These are phyloP conservation scores for Elsinoe necatrix DNA, from an alignment of 2,329 filamentous ascomycete species.

Conservation along the genomic window DNA sequence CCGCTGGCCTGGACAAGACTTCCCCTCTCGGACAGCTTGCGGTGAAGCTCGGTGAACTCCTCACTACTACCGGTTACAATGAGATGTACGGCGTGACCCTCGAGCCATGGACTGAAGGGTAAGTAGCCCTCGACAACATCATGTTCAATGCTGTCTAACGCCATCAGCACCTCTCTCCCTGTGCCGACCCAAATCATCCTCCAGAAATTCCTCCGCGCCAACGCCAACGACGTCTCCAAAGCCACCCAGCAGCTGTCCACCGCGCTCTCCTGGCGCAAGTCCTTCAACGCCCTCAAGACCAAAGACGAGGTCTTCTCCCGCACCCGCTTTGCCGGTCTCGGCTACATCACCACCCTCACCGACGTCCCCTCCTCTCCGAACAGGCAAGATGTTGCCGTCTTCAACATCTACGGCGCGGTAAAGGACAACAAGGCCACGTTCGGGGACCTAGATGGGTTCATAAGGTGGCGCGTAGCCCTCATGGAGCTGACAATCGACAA, in stretches of 20 bases:
- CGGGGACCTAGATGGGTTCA: slow-evolving; percentile 75
- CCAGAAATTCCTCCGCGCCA: slow-evolving; percentile 90
- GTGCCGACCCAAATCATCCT: slow-evolving; percentile 75
- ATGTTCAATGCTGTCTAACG: slow-evolving; percentile 19
- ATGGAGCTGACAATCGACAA: slow-evolving; percentile 80
- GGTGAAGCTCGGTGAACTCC: slow-evolving; percentile 47
- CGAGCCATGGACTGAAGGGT: slow-evolving; percentile 23
- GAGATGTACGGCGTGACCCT: slow-evolving; percentile 87
- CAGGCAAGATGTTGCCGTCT: slow-evolving; percentile 64
- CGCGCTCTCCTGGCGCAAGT: slow-evolving; percentile 75
- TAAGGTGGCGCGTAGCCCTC: slow-evolving; percentile 79
- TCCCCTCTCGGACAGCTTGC: slow-evolving; percentile 10
- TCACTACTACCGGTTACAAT: slow-evolving; percentile 50
- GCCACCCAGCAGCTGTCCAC: slow-evolving; percentile 70
- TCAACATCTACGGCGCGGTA: slow-evolving; percentile 87
- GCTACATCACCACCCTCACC: slow-evolving; percentile 68
- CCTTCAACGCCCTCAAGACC: slow-evolving; percentile 61
- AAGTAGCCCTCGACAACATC: slow-evolving; percentile 28
- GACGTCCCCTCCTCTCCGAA: slow-evolving; percentile 44
- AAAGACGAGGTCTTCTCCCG: slow-evolving; percentile 54
- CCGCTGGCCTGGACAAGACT: neutral
- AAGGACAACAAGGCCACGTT: slow-evolving; percentile 76
- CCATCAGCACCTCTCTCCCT: slow-evolving; percentile 29
- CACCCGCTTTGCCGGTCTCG: slow-evolving; percentile 66
- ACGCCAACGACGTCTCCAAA: slow-evolving; percentile 63